Percentiles rank a stretch among this genome's conserved stretches.
Evolutionary conservation across 2,329 filamentous ascomycete species (phyloP).

Genomic region (Leptoxyphium fumago): DNA sequence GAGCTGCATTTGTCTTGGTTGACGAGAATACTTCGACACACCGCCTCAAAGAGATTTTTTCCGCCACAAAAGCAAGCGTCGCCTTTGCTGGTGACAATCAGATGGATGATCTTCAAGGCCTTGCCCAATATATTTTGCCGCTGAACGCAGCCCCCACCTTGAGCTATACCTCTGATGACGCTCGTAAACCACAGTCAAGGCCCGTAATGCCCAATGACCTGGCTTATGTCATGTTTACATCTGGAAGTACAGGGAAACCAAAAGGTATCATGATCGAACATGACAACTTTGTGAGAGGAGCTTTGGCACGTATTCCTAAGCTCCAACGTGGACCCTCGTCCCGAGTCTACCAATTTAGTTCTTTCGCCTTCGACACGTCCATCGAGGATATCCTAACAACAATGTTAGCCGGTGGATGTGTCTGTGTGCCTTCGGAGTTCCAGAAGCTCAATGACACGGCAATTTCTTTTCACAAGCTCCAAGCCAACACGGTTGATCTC

Average conservation of each 20-base stretch:
- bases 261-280: not conserved
- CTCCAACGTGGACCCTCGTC: not conserved
- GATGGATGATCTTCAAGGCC: too few species aligned
- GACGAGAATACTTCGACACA: too few species aligned
- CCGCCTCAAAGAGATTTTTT: too few species aligned
- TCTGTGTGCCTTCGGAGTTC: not conserved
- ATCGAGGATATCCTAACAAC: not conserved
- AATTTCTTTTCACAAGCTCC: not conserved
- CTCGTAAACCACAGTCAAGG: too few species aligned
- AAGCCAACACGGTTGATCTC: not conserved
- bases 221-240: not conserved
- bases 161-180: too few species aligned
- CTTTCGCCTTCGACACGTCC: not conserved
- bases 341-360: not conserved
- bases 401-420: not conserved
- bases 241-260: not conserved
- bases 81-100: too few species aligned
- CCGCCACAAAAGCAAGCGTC: too few species aligned
- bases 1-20: constrained; percentile 17
- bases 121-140: too few species aligned
- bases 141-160: too few species aligned
- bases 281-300: not conserved
- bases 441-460: not conserved
- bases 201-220: too few species aligned
- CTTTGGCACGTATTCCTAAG: not conserved